Base-by-base conservation (phyloP, 768 basidiomycete genomes). In the Boletus subcaerulescens region DNA sequence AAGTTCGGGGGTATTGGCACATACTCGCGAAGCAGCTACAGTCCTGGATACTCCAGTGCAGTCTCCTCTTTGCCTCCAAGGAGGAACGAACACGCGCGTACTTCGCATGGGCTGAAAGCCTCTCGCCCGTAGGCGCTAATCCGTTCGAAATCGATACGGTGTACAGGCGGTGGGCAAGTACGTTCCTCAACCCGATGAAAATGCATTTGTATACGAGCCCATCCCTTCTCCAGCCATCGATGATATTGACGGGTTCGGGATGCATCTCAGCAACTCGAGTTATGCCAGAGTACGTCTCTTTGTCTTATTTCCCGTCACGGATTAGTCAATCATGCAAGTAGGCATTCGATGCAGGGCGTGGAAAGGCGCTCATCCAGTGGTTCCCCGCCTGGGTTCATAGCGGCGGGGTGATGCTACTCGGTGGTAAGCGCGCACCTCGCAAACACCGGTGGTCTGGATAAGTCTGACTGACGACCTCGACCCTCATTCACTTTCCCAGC, bases 221-320 rank as follows among this genome's bases (percentile, higher is more conserved):
- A 22, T 38, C 36, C 18, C 48, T 33, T 42, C 14, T 47, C n/a
- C 50, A 87, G 87, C 77, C 52, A 60, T 84, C 8, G 89, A 91
- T 58, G 90, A 91, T 42, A 78, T 79, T 41, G 91, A 93, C 48
- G 20, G 58, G 46, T 69, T 68, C 85, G 84, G 62, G 83, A 88
- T 64, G 66, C 90, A 93, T 63, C 75, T 92, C 54, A 90, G 87
- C 66, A 93, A 93, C 64, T 90, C 89, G 0, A 85, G 82, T 49
- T 93, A 92, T 58, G 80, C 87, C 5, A 91, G 89, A 76, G 86
- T 81, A 53, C 15, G 73, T 36, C 35, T 36, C 35, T 24, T 24
- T 36, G 9, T 61, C 18, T 15, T 41, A 18, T 26, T 15, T 26
- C 17, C 2, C 0, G 4, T 11, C 18, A 6, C 3, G 2, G 46